Conservation (phyloP, 2,329 filamentous ascomycete genomes). For the Fusarium hainanense region DNA sequence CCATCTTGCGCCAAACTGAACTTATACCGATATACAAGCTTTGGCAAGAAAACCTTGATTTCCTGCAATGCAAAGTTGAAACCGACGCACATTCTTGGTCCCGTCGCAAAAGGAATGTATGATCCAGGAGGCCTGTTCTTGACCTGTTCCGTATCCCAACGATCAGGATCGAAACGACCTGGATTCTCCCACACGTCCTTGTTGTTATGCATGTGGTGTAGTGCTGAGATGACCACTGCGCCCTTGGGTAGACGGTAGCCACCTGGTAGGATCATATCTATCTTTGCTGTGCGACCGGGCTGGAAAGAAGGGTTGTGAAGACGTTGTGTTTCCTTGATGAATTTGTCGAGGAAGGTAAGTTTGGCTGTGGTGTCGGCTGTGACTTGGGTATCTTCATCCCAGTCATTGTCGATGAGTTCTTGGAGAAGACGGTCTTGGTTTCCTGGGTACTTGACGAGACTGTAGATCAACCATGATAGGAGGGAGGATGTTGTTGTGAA, state of each 20-base stretch:
- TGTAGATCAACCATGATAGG: slow-evolving; percentile 68
- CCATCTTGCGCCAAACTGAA: slow-evolving; percentile 61
- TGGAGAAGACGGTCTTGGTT: slow-evolving; percentile 68
- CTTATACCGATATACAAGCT: slow-evolving; percentile 68
- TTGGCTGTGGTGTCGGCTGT: slow-evolving; percentile 59
- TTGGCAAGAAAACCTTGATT: slow-evolving; percentile 67
- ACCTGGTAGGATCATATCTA: slow-evolving; percentile 67
- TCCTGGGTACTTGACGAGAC: slow-evolving; percentile 62
- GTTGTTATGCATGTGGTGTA: slow-evolving; percentile 65
- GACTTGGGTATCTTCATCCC: slow-evolving; percentile 56
- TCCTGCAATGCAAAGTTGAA: slow-evolving; percentile 73
- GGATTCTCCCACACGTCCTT: slow-evolving; percentile 68
- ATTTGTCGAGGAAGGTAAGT: slow-evolving; percentile 65
- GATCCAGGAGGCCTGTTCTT: slow-evolving; percentile 62
- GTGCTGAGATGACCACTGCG: slow-evolving; percentile 63
- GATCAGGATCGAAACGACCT: slow-evolving; percentile 66
- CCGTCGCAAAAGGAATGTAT: slow-evolving; percentile 69
- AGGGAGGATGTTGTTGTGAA: slow-evolving; percentile 70
- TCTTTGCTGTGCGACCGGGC: slow-evolving; percentile 66
- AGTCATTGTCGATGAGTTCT: slow-evolving; percentile 64
- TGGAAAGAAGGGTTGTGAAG: slow-evolving; percentile 71
- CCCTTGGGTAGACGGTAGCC: slow-evolving; percentile 66
- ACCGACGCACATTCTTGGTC: slow-evolving; percentile 68
- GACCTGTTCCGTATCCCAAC: slow-evolving; percentile 66
- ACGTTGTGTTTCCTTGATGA: slow-evolving; percentile 70